Conservation (phyloP, 768 basidiomycete genomes). For the Auriculariales sp. region DNA sequence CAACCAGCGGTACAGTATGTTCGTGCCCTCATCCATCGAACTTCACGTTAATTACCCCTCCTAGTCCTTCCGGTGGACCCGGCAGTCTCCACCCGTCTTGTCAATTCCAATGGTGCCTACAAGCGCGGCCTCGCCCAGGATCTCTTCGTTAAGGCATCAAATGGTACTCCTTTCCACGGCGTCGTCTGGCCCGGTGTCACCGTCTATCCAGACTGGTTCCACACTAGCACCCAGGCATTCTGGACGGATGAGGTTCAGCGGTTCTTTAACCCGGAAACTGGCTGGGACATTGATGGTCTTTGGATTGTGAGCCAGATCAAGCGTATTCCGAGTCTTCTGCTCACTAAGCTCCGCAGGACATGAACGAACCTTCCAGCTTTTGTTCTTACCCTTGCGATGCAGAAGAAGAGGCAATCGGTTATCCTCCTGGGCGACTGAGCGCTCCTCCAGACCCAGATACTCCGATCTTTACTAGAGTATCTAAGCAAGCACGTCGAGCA, state of each 20-base stretch:
- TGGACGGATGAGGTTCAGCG: conserved; percentile 47
- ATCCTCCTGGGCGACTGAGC: conserved; percentile 39
- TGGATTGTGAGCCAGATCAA: conserved; percentile 48
- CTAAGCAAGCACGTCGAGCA: conserved; percentile 11
- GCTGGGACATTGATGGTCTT: conserved; percentile 52
- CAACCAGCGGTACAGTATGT: conserved; percentile 41
- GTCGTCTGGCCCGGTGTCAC: conserved; percentile 56
- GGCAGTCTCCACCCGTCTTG: conserved; percentile 39
- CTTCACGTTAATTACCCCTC: neutral
- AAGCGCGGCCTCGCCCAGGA: conserved; percentile 37
- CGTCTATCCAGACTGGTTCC: conserved; percentile 55
- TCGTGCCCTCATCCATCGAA: neutral
- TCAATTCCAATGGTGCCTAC: conserved; percentile 34
- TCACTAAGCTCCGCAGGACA: conserved; percentile 20
- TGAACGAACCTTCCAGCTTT: conserved; percentile 61
- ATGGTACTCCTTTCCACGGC: conserved; percentile 42
- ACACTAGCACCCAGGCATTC: conserved; percentile 34
- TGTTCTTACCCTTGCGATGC: conserved; percentile 43
- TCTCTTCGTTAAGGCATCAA: conserved; percentile 46
- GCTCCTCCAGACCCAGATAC: conserved; percentile 37
- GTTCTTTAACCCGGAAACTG: conserved; percentile 38
- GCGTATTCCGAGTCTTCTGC: conserved; percentile 10
- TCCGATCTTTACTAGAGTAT: conserved; percentile 30
- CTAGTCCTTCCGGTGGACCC: conserved; percentile 64
- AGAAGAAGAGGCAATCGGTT: conserved; percentile 34